A percentile compares a stretch with the other conserved stretches of the same genome.
Conservation (phyloP, 805 yeast genomes). For the Myxozyma neotropica region DNA sequence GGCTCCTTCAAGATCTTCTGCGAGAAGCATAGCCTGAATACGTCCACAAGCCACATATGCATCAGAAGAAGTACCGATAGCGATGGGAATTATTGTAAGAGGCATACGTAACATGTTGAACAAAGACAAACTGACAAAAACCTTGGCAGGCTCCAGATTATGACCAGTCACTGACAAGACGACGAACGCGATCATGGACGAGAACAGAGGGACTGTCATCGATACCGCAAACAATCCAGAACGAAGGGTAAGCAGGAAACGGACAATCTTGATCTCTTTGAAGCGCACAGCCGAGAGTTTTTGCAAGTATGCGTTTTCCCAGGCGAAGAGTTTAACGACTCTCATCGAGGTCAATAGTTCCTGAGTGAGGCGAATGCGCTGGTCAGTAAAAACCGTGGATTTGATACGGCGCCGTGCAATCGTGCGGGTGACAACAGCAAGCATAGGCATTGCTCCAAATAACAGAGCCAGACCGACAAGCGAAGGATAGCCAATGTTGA, state of each 20-base stretch:
- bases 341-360: conserved; percentile 80
- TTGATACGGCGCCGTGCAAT: conserved; percentile 58
- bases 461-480: conserved; percentile 67
- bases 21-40: conserved; percentile 54
- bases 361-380: conserved; percentile 71
- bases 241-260: conserved; percentile 65
- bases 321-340: conserved; percentile 82
- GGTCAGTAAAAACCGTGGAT: conserved; percentile 71
- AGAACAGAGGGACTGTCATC: conserved; percentile 65
- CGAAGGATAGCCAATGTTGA: conserved; percentile 72
- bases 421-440: conserved; percentile 53
- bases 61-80: conserved; percentile 63
- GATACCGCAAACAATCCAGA: conserved; percentile 67
- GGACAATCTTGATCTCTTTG: conserved; percentile 63
- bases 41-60: conserved; percentile 61
- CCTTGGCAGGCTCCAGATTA: conserved; percentile 56
- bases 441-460: conserved; percentile 43
- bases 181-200: conserved; percentile 66
- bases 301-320: conserved; percentile 80
- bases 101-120: conserved; percentile 65
- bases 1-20: conserved; percentile 46
- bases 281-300: conserved; percentile 58
- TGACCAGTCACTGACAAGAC: conserved; percentile 51
- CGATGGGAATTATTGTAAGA: conserved; percentile 66
- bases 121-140: conserved; percentile 71